A percentile compares a stretch with the other conserved stretches of the same genome.
Evolutionary conservation across 805 yeast species (phyloP).

Genomic region (Candida ascalaphidarum): DNA sequence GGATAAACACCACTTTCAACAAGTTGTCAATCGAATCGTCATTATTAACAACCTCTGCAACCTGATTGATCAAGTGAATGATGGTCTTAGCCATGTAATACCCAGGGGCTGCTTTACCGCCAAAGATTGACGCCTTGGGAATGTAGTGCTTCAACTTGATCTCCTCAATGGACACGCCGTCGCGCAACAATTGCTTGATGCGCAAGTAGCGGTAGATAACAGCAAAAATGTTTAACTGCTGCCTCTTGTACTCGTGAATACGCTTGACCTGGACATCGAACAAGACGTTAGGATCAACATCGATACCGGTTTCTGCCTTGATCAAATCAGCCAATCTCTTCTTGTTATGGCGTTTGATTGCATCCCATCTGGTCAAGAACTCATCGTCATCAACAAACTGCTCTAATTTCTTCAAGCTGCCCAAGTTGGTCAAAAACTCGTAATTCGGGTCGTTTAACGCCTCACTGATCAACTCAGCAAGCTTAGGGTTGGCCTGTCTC

Average conservation of each 20-base stretch:
- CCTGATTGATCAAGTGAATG: constrained; percentile 77
- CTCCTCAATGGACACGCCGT: constrained; percentile 31
- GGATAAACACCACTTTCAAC: constrained; percentile 80
- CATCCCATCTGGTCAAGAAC: constrained; percentile 65
- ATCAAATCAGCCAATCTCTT: constrained; percentile 56
- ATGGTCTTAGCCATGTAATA: constrained; percentile 90
- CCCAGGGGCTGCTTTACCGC: constrained; percentile 98
- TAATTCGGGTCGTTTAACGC: constrained; percentile 59
- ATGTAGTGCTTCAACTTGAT: constrained; percentile 54
- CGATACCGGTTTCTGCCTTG: constrained; percentile 54
- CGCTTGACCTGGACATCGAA: constrained; percentile 92
- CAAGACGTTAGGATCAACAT: constrained; percentile 63
- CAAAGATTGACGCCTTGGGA: constrained; percentile 76
- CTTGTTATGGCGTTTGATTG: constrained; percentile 65
- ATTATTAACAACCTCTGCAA: constrained; percentile 69
- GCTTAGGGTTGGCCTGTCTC: constrained; percentile 82
- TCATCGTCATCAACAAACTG: constrained; percentile 56
- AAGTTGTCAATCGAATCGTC: constrained; percentile 69
- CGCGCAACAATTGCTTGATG: constrained; percentile 59
- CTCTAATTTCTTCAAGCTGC: constrained; percentile 58
- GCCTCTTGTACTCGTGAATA: constrained; percentile 93
- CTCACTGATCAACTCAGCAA: constrained; percentile 65
- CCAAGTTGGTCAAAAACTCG: constrained; percentile 60
- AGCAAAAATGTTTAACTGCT: constrained; percentile 87
- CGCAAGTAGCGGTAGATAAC: constrained; percentile 74